Evolutionary conservation across 306 rosid genomes (phyloP).

Genomic region (Trifolium dubium): DNA sequence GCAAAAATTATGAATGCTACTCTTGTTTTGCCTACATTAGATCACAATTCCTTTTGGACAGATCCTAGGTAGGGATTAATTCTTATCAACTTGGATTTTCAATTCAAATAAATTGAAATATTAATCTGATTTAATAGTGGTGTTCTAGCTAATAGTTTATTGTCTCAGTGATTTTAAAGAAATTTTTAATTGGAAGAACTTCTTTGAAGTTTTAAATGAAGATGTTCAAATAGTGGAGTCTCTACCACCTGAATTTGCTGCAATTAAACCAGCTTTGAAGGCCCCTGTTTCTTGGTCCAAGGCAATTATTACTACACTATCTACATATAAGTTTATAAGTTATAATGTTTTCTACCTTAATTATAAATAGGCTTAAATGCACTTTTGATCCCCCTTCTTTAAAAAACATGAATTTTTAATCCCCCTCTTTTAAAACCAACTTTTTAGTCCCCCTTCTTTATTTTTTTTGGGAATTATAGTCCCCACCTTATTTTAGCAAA

Average conservation of each 20-base stretch:
- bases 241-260: conserved; percentile 48
- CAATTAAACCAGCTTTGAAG: conserved; percentile 44
- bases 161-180: conserved; percentile 63
- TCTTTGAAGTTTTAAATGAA: conserved; percentile 59
- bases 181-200: conserved; percentile 66
- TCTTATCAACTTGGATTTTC: background rate
- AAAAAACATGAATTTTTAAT: too few species aligned
- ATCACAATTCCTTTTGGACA: conserved; percentile 70
- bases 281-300: conserved; percentile 80
- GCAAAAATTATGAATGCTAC: conserved; percentile 78
- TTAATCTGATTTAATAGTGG: background rate
- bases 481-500: too few species aligned
- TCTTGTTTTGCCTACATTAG: conserved; percentile 71
- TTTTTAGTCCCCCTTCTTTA: too few species aligned
- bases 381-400: too few species aligned
- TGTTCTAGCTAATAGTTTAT: background rate
- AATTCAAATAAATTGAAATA: background rate
- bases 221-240: conserved; percentile 58
- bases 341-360: background rate
- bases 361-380: too few species aligned
- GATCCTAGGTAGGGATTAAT: conserved; percentile 58
- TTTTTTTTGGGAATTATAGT: too few species aligned
- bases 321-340: background rate
- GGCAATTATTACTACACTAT: conserved; percentile 41
- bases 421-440: too few species aligned